Percentiles rank a stretch among this genome's conserved stretches.
Evolutionary conservation across 1,284 basidiomycete species (phyloP).

Genomic region (Filobasidium uniguttulatum): DNA sequence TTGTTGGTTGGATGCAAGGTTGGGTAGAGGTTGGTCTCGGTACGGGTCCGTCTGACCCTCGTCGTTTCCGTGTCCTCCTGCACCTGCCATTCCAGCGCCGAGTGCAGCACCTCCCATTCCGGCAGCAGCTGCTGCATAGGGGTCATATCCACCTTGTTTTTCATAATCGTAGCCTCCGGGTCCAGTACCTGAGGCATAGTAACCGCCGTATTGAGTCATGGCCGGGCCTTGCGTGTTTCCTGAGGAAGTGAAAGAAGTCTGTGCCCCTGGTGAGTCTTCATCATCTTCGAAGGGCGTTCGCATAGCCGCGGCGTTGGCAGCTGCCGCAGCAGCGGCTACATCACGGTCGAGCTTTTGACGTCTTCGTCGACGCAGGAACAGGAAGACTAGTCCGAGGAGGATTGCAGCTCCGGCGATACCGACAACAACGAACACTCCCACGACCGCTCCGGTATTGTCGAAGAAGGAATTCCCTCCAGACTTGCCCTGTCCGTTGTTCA

Average conservation of each 20-base stretch:
- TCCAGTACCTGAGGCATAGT: constrained; percentile 25
- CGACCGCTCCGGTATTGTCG: constrained; percentile 38
- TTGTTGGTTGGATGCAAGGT: constrained; percentile 22
- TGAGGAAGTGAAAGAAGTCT: constrained; percentile 32
- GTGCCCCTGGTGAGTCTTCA: constrained; percentile 23
- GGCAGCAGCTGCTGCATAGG: constrained; percentile 24
- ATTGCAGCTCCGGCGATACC: constrained; percentile 36
- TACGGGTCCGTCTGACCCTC: no score
- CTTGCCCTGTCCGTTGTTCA: constrained; percentile 24
- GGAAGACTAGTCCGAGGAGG: constrained; percentile 29
- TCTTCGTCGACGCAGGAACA: constrained; percentile 33
- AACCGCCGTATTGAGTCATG: constrained; percentile 36
- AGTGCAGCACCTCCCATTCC: constrained; percentile 18
- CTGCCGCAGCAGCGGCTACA: constrained; percentile 37
- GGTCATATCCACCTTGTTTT: constrained; percentile 32
- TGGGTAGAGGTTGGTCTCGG: constrained; percentile 19
- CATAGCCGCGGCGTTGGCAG: constrained; percentile 30
- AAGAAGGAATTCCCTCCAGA: constrained; percentile 28
- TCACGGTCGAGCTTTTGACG: constrained; percentile 36
- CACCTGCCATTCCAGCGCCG: constrained; percentile 11
- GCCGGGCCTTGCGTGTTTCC: constrained; percentile 28
- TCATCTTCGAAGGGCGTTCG: constrained; percentile 37
- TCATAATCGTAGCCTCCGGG: constrained; percentile 18
- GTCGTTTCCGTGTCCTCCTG: constrained; percentile 17
- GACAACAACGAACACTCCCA: constrained; percentile 38